Evolutionary conservation across 768 basidiomycete genomes (phyloP).

Genomic region (Agrocybe praecox): DNA sequence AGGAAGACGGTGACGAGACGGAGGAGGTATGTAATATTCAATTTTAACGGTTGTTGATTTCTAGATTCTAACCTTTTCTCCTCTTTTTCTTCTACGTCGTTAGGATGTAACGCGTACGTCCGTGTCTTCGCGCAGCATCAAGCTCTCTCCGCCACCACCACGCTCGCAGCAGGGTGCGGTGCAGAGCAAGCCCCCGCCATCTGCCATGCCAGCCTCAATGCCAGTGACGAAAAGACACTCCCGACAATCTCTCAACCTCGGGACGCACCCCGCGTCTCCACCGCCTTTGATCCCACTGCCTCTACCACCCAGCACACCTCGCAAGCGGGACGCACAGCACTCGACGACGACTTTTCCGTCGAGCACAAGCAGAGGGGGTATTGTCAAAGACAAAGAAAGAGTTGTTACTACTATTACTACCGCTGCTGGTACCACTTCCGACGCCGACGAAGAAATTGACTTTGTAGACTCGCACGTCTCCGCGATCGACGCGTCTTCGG

Average conservation of each 20-base stretch:
- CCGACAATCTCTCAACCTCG: neutral
- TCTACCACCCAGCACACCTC: neutral
- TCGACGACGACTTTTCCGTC: neutral
- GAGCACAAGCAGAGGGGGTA: neutral
- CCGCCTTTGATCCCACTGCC: neutral
- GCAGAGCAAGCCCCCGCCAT: neutral
- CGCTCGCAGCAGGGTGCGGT: neutral
- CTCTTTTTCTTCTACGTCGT: neutral
- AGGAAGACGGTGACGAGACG: neutral
- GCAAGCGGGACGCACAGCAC: neutral
- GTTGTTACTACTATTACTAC: too few species aligned
- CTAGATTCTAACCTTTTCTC: neutral
- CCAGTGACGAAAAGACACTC: neutral
- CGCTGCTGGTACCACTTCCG: too few species aligned
- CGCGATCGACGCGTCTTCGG: neutral
- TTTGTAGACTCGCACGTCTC: neutral
- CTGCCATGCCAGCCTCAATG: neutral
- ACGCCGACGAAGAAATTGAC: neutral
- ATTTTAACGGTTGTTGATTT: neutral
- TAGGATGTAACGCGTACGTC: neutral
- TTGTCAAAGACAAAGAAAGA: neutral
- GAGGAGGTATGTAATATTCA: neutral
- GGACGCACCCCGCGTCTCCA: neutral
- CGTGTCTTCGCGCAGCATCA: neutral
- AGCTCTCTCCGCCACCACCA: neutral